Base-by-base conservation (phyloP, 768 basidiomycete species). In the Auriscalpium vulgare region DNA sequence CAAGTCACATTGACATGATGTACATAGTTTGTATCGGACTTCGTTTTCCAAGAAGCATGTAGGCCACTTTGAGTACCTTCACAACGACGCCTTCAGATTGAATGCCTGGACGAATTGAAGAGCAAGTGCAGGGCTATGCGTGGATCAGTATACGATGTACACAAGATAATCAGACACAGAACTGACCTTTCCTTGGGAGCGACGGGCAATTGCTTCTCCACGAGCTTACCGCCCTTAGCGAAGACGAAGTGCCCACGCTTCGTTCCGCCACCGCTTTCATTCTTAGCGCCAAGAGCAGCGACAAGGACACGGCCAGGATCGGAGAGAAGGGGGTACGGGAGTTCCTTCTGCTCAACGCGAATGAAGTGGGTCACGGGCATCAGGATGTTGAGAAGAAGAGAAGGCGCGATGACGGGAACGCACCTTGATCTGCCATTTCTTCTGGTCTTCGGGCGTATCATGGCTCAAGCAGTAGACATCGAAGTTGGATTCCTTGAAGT, bases 191-290 rank as follows among this genome's bases (percentile, higher is more conserved):
- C 90, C 0, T 68, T 84, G 2, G 94, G 90, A 65, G 92, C 88
- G 50, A 95, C 93, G 1, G 91, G 91, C 14, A 91, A 73, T 66
- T 83, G 84, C 73, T 84, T 90, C 14, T 95, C 87, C 4, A 95
- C 71, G 45, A 98, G 75, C 69, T 91, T 91, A 1, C 94, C 95
- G 7, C 91, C 93, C 69, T 90, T 88, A 62, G 83, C 89, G 63
- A 97, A 95, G 62, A 97, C 82, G 70, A 95, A 97, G 69, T 95
- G 93, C 61, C 90, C 93, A 13, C 95, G 83, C 73, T 90, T 91
- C 52, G 91, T 91, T 74, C 83, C 89, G 37, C 85, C 88, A 9
- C 85, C 84, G 37, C 81, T 81, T 0, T 60, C 53, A 29, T 29
- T 29, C 48, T 60, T 58, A 13, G 91, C 91, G 14, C 94, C 95